A percentile compares a stretch with the other conserved stretches of the same genome.
phyloP scores from a whole-genome alignment of 371 early-diverging fungal genomes.

The Capillidium heterosporum region DNA sequence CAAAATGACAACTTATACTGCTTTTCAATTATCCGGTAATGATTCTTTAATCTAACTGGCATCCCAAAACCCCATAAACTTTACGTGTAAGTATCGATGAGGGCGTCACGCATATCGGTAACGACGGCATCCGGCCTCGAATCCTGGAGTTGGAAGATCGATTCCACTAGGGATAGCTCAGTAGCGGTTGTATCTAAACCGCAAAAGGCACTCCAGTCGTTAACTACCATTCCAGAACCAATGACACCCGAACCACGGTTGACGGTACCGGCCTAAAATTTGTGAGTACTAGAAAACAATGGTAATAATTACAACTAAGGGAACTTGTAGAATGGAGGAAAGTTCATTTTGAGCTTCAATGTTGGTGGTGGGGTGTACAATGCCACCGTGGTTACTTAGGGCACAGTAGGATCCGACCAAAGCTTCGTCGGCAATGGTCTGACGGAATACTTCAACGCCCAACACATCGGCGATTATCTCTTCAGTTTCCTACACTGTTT shows the following conservation, averaged over 20 bases:
- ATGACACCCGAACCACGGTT: conserved; percentile 98
- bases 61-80: too few species aligned
- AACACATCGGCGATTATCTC: conserved; percentile 97
- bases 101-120: conserved; percentile 79
- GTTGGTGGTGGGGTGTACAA: conserved; percentile 94
- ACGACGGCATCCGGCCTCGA: conserved; percentile 79
- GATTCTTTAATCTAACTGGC: too few species aligned
- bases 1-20: too few species aligned
- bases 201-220: conserved; percentile 98
- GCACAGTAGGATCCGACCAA: conserved; percentile 98
- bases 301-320: conserved; percentile 47
- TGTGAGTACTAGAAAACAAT: neutral
- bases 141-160: conserved; percentile 93
- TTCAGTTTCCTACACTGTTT: conserved; percentile 57
- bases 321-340: conserved; percentile 92
- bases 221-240: conserved; percentile 96
- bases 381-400: conserved; percentile 96
- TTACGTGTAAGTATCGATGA: conserved; percentile 46
- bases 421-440: conserved; percentile 96
- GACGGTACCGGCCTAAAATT: conserved; percentile 82
- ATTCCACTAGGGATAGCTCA: conserved; percentile 96
- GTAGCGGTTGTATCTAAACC: conserved; percentile 96
- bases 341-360: conserved; percentile 97
- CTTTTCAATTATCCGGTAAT: too few species aligned
- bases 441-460: conserved; percentile 96